A percentile compares a stretch with the other conserved stretches of the same genome.
Evolutionary conservation across 495 filamentous ascomycete genomes (phyloP).

Genomic region (Friedmanniomyces simplex): DNA sequence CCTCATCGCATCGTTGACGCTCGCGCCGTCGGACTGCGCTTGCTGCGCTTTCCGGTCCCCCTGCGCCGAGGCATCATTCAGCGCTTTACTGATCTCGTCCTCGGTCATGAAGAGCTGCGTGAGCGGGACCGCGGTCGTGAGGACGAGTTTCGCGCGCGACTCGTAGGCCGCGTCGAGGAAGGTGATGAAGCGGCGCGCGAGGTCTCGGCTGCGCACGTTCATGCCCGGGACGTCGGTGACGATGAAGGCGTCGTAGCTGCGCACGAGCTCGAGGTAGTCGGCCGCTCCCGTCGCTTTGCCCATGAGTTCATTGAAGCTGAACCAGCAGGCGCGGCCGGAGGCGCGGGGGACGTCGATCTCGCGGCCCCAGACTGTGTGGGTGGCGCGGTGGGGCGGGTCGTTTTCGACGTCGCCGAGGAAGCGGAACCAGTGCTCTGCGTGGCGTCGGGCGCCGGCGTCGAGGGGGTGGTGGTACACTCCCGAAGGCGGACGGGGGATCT

Average conservation of each 20-base stretch:
- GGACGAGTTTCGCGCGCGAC: constrained; percentile 79
- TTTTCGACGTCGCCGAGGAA: constrained; percentile 76
- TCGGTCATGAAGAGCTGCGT: constrained; percentile 80
- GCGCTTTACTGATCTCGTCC: constrained; percentile 53
- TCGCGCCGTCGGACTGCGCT: constrained; percentile 42
- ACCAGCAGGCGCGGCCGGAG: constrained; percentile 78
- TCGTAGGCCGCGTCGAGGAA: constrained; percentile 96
- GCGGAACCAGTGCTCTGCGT: constrained; percentile 88
- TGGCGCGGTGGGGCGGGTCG: constrained; percentile 64
- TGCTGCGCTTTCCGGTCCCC: constrained; percentile 14
- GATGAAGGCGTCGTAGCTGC: constrained; percentile 84
- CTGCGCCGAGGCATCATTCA: constrained; percentile 22
- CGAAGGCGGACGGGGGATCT: constrained; percentile 85
- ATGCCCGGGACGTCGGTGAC: constrained; percentile 87
- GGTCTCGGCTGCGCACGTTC: constrained; percentile 74
- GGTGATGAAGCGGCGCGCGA: constrained; percentile 88
- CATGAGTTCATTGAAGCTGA: constrained; percentile 83
- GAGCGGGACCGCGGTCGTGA: constrained; percentile 78
- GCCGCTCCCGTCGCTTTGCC: constrained; percentile 79
- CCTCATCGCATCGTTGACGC: constrained; percentile 71
- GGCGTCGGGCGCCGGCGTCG: constrained; percentile 61
- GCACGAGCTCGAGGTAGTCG: constrained; percentile 88
- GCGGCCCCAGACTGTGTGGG: constrained; percentile 87
- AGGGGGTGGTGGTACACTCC: constrained; percentile 87
- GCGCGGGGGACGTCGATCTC: constrained; percentile 78